Percentiles rank a stretch among this genome's conserved stretches.
Conservation (phyloP, 352 stramenopile species). For the Plasmopara halstedii region DNA sequence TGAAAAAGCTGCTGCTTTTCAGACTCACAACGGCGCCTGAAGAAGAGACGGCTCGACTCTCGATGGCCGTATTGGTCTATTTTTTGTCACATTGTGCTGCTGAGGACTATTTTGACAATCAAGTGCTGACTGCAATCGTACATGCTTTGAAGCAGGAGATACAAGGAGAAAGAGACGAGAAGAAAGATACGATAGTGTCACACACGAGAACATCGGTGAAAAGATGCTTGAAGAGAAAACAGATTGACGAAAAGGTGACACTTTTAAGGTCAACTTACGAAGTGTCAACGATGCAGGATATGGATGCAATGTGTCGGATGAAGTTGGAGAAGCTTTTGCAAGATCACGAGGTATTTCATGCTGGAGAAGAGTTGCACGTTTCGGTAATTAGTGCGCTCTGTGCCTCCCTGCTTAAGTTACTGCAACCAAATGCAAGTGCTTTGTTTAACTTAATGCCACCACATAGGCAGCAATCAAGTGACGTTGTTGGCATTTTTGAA, state of each 20-base stretch:
- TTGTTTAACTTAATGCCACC: not conserved
- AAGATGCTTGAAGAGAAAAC: conserved; percentile 55
- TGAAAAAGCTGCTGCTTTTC: conserved; percentile 28
- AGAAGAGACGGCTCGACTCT: conserved; percentile 8
- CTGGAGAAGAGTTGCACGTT: conserved; percentile 25
- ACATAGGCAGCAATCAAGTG: not conserved
- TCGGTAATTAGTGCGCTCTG: conserved; percentile 24
- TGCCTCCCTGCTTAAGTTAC: conserved; percentile 33
- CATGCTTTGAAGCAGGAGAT: conserved; percentile 16
- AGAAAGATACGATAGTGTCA: not conserved
- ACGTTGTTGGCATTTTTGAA: conserved; percentile 16
- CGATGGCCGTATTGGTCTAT: conserved; percentile 32
- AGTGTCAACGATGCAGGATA: not conserved
- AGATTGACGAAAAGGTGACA: not conserved
- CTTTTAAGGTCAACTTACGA: not conserved
- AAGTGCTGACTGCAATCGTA: conserved; percentile 29
- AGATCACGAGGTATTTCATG: conserved; percentile 24
- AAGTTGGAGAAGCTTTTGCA: conserved; percentile 21
- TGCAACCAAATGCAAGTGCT: conserved; percentile 27
- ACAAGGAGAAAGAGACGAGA: conserved; percentile 14
- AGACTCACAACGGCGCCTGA: conserved; percentile 2
- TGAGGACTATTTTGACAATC: conserved; percentile 27
- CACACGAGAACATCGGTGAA: conserved; percentile 6
- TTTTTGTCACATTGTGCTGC: conserved; percentile 24
- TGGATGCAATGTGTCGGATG: conserved; percentile 3